Evolutionary conservation across 306 rosid genomes (phyloP), one percentile per base, ranked within the genome.

Genomic region (Carpinus viminea): DNA sequence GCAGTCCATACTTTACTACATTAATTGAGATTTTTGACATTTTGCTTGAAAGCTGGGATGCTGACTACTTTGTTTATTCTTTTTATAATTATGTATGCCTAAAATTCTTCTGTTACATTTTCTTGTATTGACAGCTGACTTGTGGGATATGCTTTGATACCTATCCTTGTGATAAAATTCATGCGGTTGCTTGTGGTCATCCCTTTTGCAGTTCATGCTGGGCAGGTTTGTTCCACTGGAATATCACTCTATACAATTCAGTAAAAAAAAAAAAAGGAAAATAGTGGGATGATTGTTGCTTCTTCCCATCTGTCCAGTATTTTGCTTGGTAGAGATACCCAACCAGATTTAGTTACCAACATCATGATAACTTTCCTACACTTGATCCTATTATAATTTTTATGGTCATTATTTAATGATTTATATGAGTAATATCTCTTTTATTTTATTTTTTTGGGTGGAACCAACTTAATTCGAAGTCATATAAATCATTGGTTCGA

Each of bases 121-220:
- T 54, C 24, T 78, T 43, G 36, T 64, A 74, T 79, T 82, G 76
- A 68, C 88, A 88, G 92, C 60, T 82, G 59, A 52, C 86, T 68
- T 88, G 92, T 75, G 92, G 92, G 71, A 88, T 88, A 68, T 88
- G 92, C 78, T 88, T 88, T 84, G 92, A 88, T 48, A 74, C 70
- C 73, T 84, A 74, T 82, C 82, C 84, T 66, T 70, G n/a, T 74
- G 83, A 82, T 69, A 79, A 69, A 74, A 84, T 84, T 78, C 78
- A 70, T 68, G 24, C 88, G 20, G 84, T 86, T 74, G 79, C 85
- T 75, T 88, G 92, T 75, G 92, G 92, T 50, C 92, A 88, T 78
- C 87, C 88, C 70, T 88, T 86, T 81, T 88, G 92, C 76, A 78
- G 31, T 74, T 5, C 76, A 8, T 88, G 92, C 83, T 88, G 92